A percentile compares a stretch with the other conserved stretches of the same genome.
phyloP scores from a whole-genome alignment of 768 basidiomycete species.

The Amanita polypyramis region DNA sequence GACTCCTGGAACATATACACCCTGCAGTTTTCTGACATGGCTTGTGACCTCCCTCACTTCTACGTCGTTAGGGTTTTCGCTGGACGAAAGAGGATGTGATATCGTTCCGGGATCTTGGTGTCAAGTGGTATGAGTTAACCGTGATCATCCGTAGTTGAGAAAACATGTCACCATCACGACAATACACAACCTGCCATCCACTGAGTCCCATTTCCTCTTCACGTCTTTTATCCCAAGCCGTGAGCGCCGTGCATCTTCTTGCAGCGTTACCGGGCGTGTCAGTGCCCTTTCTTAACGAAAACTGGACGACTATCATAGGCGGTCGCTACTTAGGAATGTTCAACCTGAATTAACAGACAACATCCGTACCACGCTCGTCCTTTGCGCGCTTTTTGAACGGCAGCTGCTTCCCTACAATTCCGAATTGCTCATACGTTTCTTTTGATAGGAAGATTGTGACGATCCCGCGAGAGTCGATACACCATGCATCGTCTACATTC shows the following conservation, averaged over 20 bases:
- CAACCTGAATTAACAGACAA: neutral
- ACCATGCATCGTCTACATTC: constrained; percentile 51
- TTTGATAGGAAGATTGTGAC: constrained; percentile 48
- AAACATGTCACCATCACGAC: constrained; percentile 16
- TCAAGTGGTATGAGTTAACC: neutral
- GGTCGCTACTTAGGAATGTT: neutral
- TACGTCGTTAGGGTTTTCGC: constrained; percentile 3
- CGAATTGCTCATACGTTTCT: constrained; percentile 49
- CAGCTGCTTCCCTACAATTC: constrained; percentile 44
- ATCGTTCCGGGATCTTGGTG: constrained; percentile 11
- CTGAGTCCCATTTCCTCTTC: constrained; percentile 16
- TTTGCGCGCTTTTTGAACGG: constrained; percentile 42
- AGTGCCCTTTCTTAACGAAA: constrained; percentile 31
- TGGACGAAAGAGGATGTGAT: constrained; percentile 8
- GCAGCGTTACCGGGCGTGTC: constrained; percentile 25
- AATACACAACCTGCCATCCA: constrained; percentile 39
- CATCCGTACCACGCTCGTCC: constrained; percentile 38
- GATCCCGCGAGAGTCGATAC: constrained; percentile 51
- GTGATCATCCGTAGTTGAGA: neutral
- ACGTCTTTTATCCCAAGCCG: constrained; percentile 39
- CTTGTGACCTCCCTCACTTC: constrained; percentile 16
- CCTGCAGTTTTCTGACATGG: constrained; percentile 15
- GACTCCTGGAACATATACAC: constrained; percentile 32
- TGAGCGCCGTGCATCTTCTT: constrained; percentile 30
- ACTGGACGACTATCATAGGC: constrained; percentile 30